Base-by-base conservation (phyloP, 208 protist genomes). In the Acanthamoeba lenticulata region DNA sequence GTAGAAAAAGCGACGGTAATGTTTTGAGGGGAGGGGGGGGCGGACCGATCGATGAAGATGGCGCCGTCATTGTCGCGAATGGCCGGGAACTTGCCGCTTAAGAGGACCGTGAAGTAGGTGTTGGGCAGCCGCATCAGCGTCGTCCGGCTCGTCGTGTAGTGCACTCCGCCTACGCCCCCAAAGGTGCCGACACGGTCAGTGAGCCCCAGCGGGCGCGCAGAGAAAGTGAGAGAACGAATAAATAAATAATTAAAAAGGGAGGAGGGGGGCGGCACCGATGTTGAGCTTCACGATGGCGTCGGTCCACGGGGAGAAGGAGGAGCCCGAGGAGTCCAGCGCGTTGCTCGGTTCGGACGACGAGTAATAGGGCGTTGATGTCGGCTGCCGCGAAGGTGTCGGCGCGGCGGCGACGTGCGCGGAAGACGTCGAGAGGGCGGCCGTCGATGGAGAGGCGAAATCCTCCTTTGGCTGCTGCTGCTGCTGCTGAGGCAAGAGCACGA, bases 211-310 rank as follows among this genome's bases (percentile, higher is more conserved):
- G n/a, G n/a, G n/a, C n/a, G n/a, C n/a, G n/a, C n/a, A n/a, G n/a
- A n/a, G n/a, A n/a, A n/a, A n/a, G n/a, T n/a, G n/a, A n/a, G n/a
- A n/a, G n/a, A n/a, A n/a, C n/a, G n/a, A n/a, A n/a, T n/a, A n/a
- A n/a, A n/a, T n/a, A n/a, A n/a, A n/a, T n/a, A n/a, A n/a, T n/a
- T n/a, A n/a, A n/a, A n/a, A n/a, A n/a, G 57, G n/a, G 24, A n/a
- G 5, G 57, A 21, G 7, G 15, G 13, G 15, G 3, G 27, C 3
- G 13, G 57, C 5, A 88, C 79, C 79, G 19, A 88, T 88, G 45
- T 88, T 88, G 45, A 88, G 79, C 45, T 88, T 88, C 19, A 88
- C 40, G 17, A 88, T 29, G 38, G 27, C 6, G 47, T 88, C 79
- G 34, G 9, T 62, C 45, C 40, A 88, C 24, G 27, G 72, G 15